Base-by-base conservation (phyloP, 495 filamentous ascomycete genomes). In the Usnea hakonensis region DNA sequence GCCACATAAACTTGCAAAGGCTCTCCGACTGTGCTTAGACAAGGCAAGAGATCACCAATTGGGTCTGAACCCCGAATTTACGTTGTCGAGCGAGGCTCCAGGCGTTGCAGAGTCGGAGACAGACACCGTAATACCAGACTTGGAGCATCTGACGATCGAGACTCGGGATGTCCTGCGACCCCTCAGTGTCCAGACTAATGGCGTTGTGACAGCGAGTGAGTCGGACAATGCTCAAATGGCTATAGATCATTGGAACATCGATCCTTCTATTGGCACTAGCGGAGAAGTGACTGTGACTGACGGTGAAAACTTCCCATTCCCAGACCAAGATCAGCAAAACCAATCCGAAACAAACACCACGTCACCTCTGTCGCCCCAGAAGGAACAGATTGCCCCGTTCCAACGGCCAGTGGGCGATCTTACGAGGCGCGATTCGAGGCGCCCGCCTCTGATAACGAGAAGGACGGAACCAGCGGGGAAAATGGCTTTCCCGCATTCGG, bases 1-100 rank as follows among this genome's bases (percentile, higher is more conserved):
- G 1, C 86, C 86, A 19, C 79, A 87, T 62, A 89, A 88, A 65
- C 67, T 88, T 36, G 84, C 83, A 11, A 85, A 83, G 72, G 79
- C 72, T 64, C 78, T 76, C 11, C 62, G 68, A 38, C 59, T 66
- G 30, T 76, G 74, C 64, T 62, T 76, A 37, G 67, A 77, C 21
- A 67, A 41, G 54, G 58, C 65, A 11, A 43, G 48, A n/a, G 36
- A 57, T 8, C 32, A 64, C 38, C 57, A 50, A 21, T 37, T 55
- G 26, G 61, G 61, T n/a, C 30, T 63, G 14, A 43, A 33, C 9
- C 55, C 58, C 0, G 32, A 46, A 26, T 54, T 58, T 17, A 48
- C 38, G 50, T 36, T 48, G 50, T 21, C 56, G n/a, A 55, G 40
- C n/a, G 40, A 48, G 17, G 58, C 14, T 41, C 30, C 11, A 19